Percentiles rank a stretch among this genome's conserved stretches.
These are phyloP conservation scores for Chlorella vulgaris DNA, from an alignment of 139 green algal genomes.

Conservation along the genomic window DNA sequence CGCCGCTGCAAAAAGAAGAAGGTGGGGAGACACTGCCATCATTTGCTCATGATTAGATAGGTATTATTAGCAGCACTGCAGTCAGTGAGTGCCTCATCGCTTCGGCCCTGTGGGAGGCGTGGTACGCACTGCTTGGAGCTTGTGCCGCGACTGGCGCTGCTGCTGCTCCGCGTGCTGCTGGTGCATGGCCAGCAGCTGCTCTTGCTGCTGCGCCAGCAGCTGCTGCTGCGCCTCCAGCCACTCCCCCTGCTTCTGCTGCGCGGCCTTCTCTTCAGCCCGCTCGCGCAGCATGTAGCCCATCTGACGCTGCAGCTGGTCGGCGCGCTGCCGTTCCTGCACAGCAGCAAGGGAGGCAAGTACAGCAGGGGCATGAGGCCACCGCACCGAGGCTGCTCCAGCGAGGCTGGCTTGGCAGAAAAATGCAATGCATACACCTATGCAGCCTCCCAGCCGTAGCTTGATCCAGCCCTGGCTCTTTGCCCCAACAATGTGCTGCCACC, in stretches of 20 bases:
- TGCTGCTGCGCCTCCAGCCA: background rate
- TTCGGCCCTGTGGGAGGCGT: background rate
- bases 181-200: background rate
- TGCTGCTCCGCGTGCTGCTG: background rate
- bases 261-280: background rate
- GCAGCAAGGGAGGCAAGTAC: no score
- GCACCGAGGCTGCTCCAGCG: background rate
- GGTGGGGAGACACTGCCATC: no score
- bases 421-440: background rate
- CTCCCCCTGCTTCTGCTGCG: background rate
- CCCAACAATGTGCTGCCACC: no score
- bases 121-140: background rate
- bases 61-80: no score
- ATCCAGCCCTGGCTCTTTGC: no score
- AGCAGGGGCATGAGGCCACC: background rate
- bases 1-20: no score
- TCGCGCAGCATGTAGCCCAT: constrained; percentile 4
- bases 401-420: background rate
- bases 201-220: background rate
- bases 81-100: no score
- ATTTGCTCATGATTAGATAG: no score
- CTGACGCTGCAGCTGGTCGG: background rate
- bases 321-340: constrained; percentile 14
- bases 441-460: background rate
- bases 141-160: background rate